These are phyloP conservation scores for Cucumis cinereus DNA, from an alignment of 306 rosid genomes.

Conservation along the genomic window DNA sequence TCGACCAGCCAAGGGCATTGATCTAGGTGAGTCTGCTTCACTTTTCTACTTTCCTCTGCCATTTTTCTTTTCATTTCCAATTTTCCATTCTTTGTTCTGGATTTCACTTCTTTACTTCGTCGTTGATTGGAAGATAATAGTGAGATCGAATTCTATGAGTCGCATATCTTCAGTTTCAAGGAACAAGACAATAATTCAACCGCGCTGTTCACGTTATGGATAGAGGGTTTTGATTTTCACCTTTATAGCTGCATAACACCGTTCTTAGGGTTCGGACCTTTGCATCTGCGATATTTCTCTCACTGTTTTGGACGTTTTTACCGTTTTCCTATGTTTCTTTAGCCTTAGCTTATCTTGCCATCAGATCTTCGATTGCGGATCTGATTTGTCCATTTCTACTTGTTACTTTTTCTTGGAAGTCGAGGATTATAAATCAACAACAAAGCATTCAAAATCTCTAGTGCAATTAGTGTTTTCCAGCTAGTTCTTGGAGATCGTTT, in stretches of 20 bases:
- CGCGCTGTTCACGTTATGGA: background rate
- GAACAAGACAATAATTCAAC: background rate
- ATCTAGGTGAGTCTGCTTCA: slow-evolving; percentile 26
- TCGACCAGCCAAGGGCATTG: slow-evolving; percentile 25
- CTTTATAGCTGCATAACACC: background rate
- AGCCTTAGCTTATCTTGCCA: slow-evolving; percentile 21
- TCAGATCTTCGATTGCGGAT: slow-evolving; percentile 5
- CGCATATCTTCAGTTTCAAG: background rate
- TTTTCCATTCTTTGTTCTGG: background rate
- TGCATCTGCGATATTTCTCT: background rate
- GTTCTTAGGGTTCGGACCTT: background rate
- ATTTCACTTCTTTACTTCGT: slow-evolving; percentile 11
- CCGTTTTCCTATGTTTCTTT: slow-evolving; percentile 5
- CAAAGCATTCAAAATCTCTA: background rate
- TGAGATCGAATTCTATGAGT: background rate
- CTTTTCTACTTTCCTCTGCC: slow-evolving; percentile 1
- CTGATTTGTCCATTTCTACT: background rate
- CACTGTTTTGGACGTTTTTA: background rate
- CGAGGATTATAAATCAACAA: background rate
- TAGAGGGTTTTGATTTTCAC: background rate
- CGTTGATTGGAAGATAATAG: background rate
- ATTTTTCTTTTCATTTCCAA: background rate
- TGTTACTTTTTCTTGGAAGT: background rate
- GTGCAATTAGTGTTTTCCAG: background rate
- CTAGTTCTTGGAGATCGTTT: background rate